phyloP scores from a whole-genome alignment of 2,329 filamentous ascomycete genomes.

The Fusarium acutatum region DNA sequence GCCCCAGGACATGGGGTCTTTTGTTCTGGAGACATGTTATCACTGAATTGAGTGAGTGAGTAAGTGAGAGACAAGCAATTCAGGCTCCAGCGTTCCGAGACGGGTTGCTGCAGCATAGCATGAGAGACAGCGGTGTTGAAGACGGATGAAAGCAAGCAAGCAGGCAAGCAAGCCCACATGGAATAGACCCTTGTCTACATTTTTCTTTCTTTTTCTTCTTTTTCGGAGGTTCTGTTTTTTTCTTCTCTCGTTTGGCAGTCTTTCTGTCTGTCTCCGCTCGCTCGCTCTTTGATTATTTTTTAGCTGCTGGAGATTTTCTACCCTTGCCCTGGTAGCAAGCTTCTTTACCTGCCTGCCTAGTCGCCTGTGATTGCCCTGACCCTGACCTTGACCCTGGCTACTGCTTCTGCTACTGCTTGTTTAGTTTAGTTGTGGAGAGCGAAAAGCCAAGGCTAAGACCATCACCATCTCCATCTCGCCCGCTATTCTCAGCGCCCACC shows the following conservation, averaged over 20 bases:
- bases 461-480: constrained; percentile 5
- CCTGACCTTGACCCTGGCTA: constrained; percentile 18
- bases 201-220: neutral
- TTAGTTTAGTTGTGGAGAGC: constrained; percentile 10
- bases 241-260: neutral
- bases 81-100: neutral
- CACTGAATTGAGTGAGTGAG: neutral
- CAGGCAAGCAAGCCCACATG: neutral
- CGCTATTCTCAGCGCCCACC: constrained; percentile 39
- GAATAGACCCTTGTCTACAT: neutral
- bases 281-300: neutral
- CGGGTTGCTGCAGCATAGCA: neutral
- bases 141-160: neutral
- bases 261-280: neutral
- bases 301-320: neutral
- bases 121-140: neutral
- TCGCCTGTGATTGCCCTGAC: neutral
- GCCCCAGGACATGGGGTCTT: neutral
- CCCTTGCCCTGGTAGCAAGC: neutral
- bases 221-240: neutral
- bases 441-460: neutral
- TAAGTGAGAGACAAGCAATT: neutral
- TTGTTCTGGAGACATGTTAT: neutral
- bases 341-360: neutral
- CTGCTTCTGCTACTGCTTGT: constrained; percentile 8